A percentile compares a stretch with the other conserved stretches of the same genome.
These are phyloP conservation scores for Paracorniculantispora psalliotae DNA, from an alignment of 2,329 filamentous ascomycete genomes.

Conservation along the genomic window DNA sequence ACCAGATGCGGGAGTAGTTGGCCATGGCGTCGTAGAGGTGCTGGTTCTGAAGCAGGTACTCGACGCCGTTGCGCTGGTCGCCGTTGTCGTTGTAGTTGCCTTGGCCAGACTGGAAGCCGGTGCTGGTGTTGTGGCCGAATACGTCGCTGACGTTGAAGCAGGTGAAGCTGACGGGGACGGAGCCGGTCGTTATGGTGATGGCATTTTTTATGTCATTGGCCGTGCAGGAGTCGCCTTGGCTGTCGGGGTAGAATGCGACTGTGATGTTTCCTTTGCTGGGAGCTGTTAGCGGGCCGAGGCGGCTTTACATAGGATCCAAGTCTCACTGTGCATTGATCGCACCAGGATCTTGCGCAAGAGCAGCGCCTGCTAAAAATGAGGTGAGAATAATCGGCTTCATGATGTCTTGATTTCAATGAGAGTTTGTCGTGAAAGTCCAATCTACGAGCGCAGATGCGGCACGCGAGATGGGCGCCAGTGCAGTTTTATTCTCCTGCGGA, in stretches of 20 bases:
- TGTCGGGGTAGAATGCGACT: constrained; percentile 15
- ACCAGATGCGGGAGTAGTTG: constrained; percentile 18
- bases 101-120: constrained; percentile 15
- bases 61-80: constrained; percentile 13
- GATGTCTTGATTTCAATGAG: too few relatives aligned
- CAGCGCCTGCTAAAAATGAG: background rate
- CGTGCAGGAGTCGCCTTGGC: constrained; percentile 13
- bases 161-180: constrained; percentile 13
- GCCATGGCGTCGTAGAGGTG: constrained; percentile 14
- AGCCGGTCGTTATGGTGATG: constrained; percentile 16
- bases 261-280: constrained; percentile 15
- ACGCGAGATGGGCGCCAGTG: too few relatives aligned
- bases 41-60: constrained; percentile 16
- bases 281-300: background rate
- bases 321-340: background rate
- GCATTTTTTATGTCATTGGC: constrained; percentile 16
- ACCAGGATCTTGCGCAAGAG: background rate
- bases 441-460: too few relatives aligned
- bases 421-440: too few relatives aligned
- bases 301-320: background rate
- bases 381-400: background rate
- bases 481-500: too few relatives aligned
- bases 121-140: constrained; percentile 15
- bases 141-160: constrained; percentile 22
- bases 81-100: background rate